Percentiles rank a stretch among this genome's conserved stretches.
Evolutionary conservation across 345 rosid genomes (phyloP).

Genomic region (Mallotus nudiflorus): DNA sequence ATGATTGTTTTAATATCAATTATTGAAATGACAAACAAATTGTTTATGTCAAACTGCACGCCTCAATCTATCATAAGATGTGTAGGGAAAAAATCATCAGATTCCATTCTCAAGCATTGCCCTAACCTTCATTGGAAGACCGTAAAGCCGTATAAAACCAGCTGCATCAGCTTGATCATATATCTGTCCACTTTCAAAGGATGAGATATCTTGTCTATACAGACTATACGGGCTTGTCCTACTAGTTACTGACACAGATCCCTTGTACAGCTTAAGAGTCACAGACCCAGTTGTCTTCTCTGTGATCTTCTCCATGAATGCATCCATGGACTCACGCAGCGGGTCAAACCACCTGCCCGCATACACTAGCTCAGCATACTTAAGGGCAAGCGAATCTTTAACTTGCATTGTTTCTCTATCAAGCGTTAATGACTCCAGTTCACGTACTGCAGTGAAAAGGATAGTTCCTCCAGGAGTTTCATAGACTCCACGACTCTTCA

Average conservation of each 20-base stretch:
- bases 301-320: slow-evolving; percentile 81
- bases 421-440: slow-evolving; percentile 80
- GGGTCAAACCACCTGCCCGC: slow-evolving; percentile 98
- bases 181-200: slow-evolving; percentile 78
- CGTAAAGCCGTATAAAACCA: slow-evolving; percentile 75
- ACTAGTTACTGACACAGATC: slow-evolving; percentile 61
- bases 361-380: slow-evolving; percentile 87
- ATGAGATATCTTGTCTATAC: slow-evolving; percentile 85
- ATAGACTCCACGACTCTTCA: slow-evolving; percentile 97
- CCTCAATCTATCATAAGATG: too few species aligned
- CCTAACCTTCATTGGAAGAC: slow-evolving; percentile 79
- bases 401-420: slow-evolving; percentile 82
- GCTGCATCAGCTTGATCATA: slow-evolving; percentile 94
- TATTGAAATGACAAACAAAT: too few species aligned
- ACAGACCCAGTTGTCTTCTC: slow-evolving; percentile 75
- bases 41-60: too few species aligned
- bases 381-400: slow-evolving; percentile 73
- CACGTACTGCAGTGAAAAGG: slow-evolving; percentile 68
- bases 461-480: slow-evolving; percentile 98
- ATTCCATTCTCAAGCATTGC: slow-evolving; percentile 77
- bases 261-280: slow-evolving; percentile 76
- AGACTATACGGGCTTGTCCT: slow-evolving; percentile 71
- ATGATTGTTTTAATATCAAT: too few species aligned
- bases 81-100: slow-evolving; percentile 7
- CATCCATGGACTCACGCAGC: slow-evolving; percentile 73